Percentiles rank a stretch among this genome's conserved stretches.
These are phyloP conservation scores for Podila epigama DNA, from an alignment of 192 early-diverging fungal genomes.

Conservation along the genomic window DNA sequence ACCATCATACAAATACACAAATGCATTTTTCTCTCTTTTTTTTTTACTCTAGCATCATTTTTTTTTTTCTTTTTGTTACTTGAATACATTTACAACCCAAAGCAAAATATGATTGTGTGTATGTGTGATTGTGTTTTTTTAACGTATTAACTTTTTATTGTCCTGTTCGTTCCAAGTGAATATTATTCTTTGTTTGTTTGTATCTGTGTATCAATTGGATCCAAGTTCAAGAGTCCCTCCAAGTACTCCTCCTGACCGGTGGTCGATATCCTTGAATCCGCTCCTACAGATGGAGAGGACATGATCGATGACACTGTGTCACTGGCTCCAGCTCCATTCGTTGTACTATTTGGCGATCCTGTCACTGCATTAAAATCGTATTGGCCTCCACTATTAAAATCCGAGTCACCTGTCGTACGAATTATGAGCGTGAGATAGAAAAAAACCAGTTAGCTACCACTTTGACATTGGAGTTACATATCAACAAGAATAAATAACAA, in stretches of 20 bases:
- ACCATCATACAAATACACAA: background rate
- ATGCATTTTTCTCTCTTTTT: background rate
- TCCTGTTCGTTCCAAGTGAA: background rate
- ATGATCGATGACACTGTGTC: no score
- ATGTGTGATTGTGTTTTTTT: no score
- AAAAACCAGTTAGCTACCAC: background rate
- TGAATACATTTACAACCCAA: no score
- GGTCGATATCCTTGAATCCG: conserved; percentile 34
- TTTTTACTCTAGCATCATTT: background rate
- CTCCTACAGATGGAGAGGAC: conserved; percentile 9
- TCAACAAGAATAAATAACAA: no score
- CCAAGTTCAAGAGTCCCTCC: conserved; percentile 31
- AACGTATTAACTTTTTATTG: no score
- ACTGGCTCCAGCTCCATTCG: no score
- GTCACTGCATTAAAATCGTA: no score
- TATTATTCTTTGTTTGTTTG: background rate
- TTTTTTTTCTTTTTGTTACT: background rate
- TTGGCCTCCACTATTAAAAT: no score
- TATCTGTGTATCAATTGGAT: background rate
- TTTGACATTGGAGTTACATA: no score
- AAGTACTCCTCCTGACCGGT: conserved; percentile 18
- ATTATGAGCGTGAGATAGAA: background rate
- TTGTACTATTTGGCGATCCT: no score
- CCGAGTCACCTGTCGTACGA: background rate
- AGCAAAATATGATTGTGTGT: no score